phyloP scores from a whole-genome alignment of 2,329 filamentous ascomycete genomes.

The Scedosporium aurantiacum region DNA sequence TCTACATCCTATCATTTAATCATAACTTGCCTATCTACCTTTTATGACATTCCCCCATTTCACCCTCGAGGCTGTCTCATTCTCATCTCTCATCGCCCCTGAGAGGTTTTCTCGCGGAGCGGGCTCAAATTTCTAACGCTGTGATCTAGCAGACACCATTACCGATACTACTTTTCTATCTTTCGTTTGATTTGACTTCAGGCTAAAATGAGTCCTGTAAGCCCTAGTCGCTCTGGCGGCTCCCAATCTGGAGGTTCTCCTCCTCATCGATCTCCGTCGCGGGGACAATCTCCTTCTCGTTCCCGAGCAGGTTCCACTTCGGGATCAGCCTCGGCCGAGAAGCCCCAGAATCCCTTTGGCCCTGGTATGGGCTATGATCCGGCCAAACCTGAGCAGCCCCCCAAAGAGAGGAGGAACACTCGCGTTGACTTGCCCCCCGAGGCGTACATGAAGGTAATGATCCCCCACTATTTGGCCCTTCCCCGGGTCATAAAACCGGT shows the following conservation, averaged over 20 bases:
- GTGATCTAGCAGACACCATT: no score
- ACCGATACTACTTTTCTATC: background rate
- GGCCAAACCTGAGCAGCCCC: conserved; percentile 20
- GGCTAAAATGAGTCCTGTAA: background rate
- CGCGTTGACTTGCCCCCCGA: conserved; percentile 49
- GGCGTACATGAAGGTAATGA: conserved; percentile 34
- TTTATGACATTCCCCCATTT: no score
- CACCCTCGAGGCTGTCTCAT: no score
- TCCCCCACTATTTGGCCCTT: background rate
- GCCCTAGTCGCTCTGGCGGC: conserved; percentile 6
- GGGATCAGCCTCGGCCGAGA: background rate
- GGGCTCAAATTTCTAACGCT: no score
- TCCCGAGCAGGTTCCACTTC: conserved; percentile 1
- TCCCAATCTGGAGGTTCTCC: background rate
- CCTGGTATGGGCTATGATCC: conserved; percentile 31
- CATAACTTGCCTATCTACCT: no score
- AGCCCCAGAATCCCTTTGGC: conserved; percentile 7
- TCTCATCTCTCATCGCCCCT: no score
- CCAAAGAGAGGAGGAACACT: conserved; percentile 24
- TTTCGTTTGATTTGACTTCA: background rate
- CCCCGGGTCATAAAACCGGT: background rate
- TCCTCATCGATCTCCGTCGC: background rate
- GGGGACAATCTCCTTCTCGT: background rate
- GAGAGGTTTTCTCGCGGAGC: no score
- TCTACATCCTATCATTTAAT: no score